These are phyloP conservation scores for Candida cerambycidarum DNA, from an alignment of 805 yeast genomes.

Conservation along the genomic window DNA sequence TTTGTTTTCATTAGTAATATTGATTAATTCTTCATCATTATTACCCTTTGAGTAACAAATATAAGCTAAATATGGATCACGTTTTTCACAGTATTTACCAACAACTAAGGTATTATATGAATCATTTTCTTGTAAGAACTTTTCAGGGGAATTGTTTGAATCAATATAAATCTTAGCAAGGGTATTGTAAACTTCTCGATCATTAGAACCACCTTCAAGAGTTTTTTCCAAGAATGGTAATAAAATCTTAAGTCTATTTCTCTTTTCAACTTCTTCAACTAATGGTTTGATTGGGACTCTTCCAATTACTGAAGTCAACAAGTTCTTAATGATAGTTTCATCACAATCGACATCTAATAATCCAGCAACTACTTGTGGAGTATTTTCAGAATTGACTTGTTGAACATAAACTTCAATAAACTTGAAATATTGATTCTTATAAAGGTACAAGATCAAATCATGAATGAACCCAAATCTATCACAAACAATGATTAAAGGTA, in stretches of 20 bases:
- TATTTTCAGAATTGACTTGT: slow-evolving; percentile 92
- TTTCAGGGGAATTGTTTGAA: slow-evolving; percentile 96
- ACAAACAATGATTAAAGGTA: slow-evolving; percentile 94
- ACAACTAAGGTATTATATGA: slow-evolving; percentile 91
- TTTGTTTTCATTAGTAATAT: slow-evolving; percentile 92
- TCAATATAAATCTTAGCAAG: slow-evolving; percentile 97
- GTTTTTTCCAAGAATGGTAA: slow-evolving; percentile 92
- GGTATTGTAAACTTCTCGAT: slow-evolving; percentile 89
- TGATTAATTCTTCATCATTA: slow-evolving; percentile 84
- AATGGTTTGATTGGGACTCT: slow-evolving; percentile 90
- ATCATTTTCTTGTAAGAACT: slow-evolving; percentile 87
- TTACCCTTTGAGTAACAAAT: slow-evolving; percentile 96
- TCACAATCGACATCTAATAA: slow-evolving; percentile 97
- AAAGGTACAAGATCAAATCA: slow-evolving; percentile 87
- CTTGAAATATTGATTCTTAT: slow-evolving; percentile 93
- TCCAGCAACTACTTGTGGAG: slow-evolving; percentile 97
- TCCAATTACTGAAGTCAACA: slow-evolving; percentile 84
- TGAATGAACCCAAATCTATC: slow-evolving; percentile 90
- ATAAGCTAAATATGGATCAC: slow-evolving; percentile 97
- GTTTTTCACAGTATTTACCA: slow-evolving; percentile 97
- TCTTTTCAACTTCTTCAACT: slow-evolving; percentile 92
- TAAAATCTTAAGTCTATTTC: slow-evolving; percentile 88
- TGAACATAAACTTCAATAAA: slow-evolving; percentile 98
- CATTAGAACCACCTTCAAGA: slow-evolving; percentile 78
- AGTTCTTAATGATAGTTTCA: slow-evolving; percentile 76